Percentiles rank a stretch among this genome's conserved stretches.
These are phyloP conservation scores for Trichoderma simmonsii DNA, from an alignment of 2,329 filamentous ascomycete species.

Conservation along the genomic window DNA sequence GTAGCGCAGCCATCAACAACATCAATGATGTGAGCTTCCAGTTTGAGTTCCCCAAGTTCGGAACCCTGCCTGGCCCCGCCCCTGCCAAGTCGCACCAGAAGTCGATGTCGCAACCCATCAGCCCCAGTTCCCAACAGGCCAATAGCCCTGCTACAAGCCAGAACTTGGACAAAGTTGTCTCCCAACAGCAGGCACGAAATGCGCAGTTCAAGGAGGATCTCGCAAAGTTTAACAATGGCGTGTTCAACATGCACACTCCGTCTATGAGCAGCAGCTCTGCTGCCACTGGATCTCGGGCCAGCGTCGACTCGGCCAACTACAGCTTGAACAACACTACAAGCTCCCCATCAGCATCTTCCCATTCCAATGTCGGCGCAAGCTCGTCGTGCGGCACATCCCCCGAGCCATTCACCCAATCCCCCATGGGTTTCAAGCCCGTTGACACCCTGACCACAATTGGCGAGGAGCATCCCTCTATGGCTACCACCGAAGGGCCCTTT, in stretches of 20 bases:
- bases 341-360: conserved; percentile 62
- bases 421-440: conserved; percentile 59
- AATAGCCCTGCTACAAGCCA: conserved; percentile 32
- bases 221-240: conserved; percentile 45
- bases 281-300: conserved; percentile 47
- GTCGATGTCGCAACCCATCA: conserved; percentile 32
- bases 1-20: conserved; percentile 52
- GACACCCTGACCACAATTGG: conserved; percentile 64
- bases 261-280: conserved; percentile 44
- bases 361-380: conserved; percentile 56
- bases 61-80: conserved; percentile 58
- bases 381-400: conserved; percentile 75
- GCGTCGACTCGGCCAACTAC: conserved; percentile 49
- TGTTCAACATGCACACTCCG: conserved; percentile 56
- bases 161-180: conserved; percentile 26
- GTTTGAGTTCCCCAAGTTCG: conserved; percentile 96
- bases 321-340: conserved; percentile 53
- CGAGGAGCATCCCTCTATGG: conserved; percentile 54
- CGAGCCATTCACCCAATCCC: conserved; percentile 71
- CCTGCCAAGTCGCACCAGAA: conserved; percentile 29
- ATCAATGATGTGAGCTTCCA: conserved; percentile 78
- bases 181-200: conserved; percentile 21
- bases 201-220: conserved; percentile 46
- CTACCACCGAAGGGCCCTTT: conserved; percentile 35
- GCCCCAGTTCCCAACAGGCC: conserved; percentile 28